Conservation (phyloP, 2,329 filamentous ascomycete species). For the Aspergillus aculeatinus region DNA sequence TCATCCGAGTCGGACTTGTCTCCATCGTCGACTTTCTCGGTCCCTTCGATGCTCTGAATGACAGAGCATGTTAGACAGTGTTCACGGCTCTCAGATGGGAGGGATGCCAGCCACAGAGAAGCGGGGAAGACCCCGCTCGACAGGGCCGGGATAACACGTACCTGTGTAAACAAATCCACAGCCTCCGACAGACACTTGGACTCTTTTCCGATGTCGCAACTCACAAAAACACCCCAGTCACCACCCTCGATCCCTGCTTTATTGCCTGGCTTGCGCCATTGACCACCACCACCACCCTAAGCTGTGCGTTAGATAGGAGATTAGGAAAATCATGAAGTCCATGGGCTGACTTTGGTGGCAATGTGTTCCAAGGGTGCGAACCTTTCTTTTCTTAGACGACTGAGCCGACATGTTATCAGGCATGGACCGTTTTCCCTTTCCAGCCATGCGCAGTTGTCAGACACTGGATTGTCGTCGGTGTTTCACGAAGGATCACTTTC, state of each 20-base stretch:
- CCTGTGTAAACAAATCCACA: conserved; percentile 57
- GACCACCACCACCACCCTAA: conserved; percentile 29
- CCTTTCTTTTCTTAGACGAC: conserved; percentile 37
- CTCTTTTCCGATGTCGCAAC: conserved; percentile 62
- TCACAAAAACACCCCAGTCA: conserved; percentile 63
- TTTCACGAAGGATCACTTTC: not conserved
- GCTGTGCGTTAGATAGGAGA: conserved; percentile 7
- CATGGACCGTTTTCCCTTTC: conserved; percentile 34
- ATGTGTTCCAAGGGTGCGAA: conserved; percentile 14
- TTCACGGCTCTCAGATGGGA: not conserved
- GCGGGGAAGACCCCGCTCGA: not conserved
- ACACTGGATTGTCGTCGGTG: not conserved
- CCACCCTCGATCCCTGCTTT: conserved; percentile 44
- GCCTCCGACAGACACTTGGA: conserved; percentile 59
- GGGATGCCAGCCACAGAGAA: not conserved
- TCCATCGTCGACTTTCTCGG: conserved; percentile 20
- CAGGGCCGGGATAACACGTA: conserved; percentile 21
- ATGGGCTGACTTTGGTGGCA: not conserved
- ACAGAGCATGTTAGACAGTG: not conserved
- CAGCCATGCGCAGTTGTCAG: conserved; percentile 23
- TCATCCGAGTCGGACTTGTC: conserved; percentile 33
- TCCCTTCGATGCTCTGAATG: conserved; percentile 20
- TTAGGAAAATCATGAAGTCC: not conserved
- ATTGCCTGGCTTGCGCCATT: conserved; percentile 30
- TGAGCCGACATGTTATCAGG: conserved; percentile 23